A percentile compares a stretch with the other conserved stretches of the same genome.
These are phyloP conservation scores for Pharnaceum exiguum DNA, from an alignment of 148 eudicot genomes.

Conservation along the genomic window DNA sequence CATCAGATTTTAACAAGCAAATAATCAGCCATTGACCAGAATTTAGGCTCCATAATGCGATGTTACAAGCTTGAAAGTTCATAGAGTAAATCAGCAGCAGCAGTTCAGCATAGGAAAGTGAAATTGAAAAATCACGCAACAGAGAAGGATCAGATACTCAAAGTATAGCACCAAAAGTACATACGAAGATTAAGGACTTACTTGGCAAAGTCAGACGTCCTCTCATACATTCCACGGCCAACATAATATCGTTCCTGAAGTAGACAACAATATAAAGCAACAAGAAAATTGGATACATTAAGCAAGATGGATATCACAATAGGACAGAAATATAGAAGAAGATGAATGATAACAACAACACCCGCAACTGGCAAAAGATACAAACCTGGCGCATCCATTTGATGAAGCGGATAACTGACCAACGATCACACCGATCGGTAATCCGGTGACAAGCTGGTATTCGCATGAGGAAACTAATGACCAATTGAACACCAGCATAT, in stretches of 20 bases:
- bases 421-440: conserved; percentile 65
- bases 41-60: too few relatives aligned
- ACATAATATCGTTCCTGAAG: conserved; percentile 89
- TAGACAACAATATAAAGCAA: conserved; percentile 12
- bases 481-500: conserved; percentile 75
- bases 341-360: background rate
- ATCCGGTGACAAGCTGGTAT: conserved; percentile 81
- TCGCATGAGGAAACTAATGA: conserved; percentile 69
- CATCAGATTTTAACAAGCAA: background rate
- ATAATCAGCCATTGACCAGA: too few relatives aligned
- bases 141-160: too few relatives aligned
- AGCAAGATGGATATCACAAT: conserved; percentile 3
- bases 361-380: background rate
- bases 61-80: too few relatives aligned
- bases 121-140: background rate
- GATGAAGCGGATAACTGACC: conserved; percentile 56
- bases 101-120: too few relatives aligned
- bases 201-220: conserved; percentile 72
- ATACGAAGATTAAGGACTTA: conserved; percentile 30
- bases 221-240: conserved; percentile 99
- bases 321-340: background rate
- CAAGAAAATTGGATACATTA: background rate
- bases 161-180: too few relatives aligned
- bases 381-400: conserved; percentile 98
- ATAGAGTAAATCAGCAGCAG: too few relatives aligned